Evolutionary conservation across 306 rosid genomes (phyloP).

Genomic region (Castanea mollissima): DNA sequence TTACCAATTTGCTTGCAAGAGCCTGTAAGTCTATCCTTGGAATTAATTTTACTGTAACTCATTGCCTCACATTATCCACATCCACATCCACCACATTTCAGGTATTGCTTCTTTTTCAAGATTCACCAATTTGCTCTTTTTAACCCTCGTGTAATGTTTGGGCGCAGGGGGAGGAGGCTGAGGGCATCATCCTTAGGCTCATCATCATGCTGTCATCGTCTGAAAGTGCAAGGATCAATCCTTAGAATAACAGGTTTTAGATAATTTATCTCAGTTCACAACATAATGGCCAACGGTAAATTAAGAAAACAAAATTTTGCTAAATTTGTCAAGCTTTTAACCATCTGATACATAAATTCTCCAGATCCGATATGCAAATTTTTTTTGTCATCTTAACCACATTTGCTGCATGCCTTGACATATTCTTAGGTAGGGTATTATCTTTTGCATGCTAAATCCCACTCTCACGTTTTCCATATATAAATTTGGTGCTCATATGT

Average conservation of each 20-base stretch:
- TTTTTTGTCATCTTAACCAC: not conserved
- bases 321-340: not conserved
- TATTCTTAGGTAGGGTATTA: not conserved
- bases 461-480: not conserved
- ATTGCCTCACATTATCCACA: conserved; percentile 89
- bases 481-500: not conserved
- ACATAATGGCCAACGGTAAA: not conserved
- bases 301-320: not conserved
- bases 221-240: no score
- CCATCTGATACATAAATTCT: not conserved
- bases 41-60: conserved; percentile 90
- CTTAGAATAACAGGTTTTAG: no score
- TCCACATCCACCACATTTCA: conserved; percentile 29
- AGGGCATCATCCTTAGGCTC: no score
- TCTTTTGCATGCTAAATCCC: not conserved
- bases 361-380: not conserved
- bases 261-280: no score
- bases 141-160: no score
- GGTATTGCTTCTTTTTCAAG: no score
- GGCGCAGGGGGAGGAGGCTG: no score
- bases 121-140: no score
- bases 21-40: conserved; percentile 96
- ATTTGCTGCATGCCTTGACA: not conserved
- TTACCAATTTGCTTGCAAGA: conserved; percentile 90
- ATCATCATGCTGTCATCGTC: no score